phyloP scores from a whole-genome alignment of 108 stramenopile genomes.

The Epipyxis sp. region DNA sequence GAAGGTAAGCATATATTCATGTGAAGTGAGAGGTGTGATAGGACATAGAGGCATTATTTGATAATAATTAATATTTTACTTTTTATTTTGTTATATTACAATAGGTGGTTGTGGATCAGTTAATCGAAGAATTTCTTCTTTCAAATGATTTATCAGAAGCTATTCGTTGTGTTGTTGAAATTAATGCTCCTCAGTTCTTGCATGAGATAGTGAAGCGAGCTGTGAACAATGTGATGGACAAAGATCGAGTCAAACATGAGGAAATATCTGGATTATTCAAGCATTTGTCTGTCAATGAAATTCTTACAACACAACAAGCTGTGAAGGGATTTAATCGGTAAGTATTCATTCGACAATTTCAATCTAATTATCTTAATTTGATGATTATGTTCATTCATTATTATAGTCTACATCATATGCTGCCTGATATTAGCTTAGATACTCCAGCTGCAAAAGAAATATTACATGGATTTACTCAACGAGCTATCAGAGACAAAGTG shows the following conservation, averaged over 20 bases:
- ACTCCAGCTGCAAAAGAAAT: conserved; percentile 40
- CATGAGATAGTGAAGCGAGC: conserved; percentile 97
- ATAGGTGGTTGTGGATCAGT: conserved; percentile 36
- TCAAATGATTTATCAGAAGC: conserved; percentile 87
- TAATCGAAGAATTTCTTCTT: conserved; percentile 72
- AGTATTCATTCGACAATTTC: too few relatives aligned
- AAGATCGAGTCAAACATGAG: conserved; percentile 65
- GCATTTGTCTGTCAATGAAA: conserved; percentile 36
- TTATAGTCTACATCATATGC: neutral
- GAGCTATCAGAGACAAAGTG: conserved; percentile 44
- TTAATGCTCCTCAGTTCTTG: conserved; percentile 78
- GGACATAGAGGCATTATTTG: neutral
- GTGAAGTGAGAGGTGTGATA: conserved; percentile 64
- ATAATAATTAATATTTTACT: neutral
- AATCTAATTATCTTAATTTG: too few relatives aligned
- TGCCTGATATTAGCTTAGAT: conserved; percentile 45
- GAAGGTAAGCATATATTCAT: conserved; percentile 80
- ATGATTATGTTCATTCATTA: too few relatives aligned
- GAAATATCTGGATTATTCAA: conserved; percentile 41
- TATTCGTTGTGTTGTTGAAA: conserved; percentile 76
- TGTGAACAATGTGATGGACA: conserved; percentile 75
- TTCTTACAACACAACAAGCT: conserved; percentile 48
- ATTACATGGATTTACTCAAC: conserved; percentile 40
- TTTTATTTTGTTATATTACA: neutral
- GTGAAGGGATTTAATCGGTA: conserved; percentile 36